Percentiles rank a stretch among this genome's conserved stretches.
Evolutionary conservation across 805 yeast genomes (phyloP).

Genomic region (Yarrowia sp.): DNA sequence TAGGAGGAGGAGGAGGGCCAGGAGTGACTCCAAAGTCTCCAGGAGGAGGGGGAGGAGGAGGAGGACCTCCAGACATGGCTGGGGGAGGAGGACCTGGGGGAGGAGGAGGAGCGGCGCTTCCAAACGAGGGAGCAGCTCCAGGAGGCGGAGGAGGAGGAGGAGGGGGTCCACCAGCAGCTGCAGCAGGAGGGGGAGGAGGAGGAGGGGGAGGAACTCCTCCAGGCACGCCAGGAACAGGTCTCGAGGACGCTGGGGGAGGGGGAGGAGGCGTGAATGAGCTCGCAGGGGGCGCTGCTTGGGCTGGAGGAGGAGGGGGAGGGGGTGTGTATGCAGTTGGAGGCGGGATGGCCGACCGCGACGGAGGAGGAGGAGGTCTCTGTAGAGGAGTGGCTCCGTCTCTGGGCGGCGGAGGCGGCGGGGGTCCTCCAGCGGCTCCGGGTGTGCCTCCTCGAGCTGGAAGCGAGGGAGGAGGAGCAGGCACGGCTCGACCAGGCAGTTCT

Average conservation of each 20-base stretch:
- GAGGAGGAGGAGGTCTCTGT: constrained; percentile 44
- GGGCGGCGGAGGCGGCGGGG: constrained; percentile 55
- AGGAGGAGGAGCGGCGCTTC: constrained; percentile 44
- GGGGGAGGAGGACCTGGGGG: constrained; percentile 47
- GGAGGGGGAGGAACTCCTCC: constrained; percentile 46
- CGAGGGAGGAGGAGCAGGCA: constrained; percentile 37
- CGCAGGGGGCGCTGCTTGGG: constrained; percentile 41
- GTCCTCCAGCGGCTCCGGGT: constrained; percentile 35
- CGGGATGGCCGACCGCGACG: constrained; percentile 44
- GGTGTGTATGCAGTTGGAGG: constrained; percentile 40
- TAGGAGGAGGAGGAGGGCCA: constrained; percentile 54
- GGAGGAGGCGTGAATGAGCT: constrained; percentile 42
- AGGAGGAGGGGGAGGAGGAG: constrained; percentile 46
- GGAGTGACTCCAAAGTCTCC: constrained; percentile 50
- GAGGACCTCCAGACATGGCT: constrained; percentile 45
- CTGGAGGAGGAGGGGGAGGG: constrained; percentile 40
- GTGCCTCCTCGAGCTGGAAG: constrained; percentile 40
- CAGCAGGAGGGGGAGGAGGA: constrained; percentile 45
- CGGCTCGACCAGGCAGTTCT: constrained; percentile 40
- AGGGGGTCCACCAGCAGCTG: constrained; percentile 41
- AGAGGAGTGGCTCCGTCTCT: constrained; percentile 40
- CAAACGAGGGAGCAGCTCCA: constrained; percentile 46
- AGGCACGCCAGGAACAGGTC: constrained; percentile 40
- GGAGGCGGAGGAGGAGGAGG: constrained; percentile 48
- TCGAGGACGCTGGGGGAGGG: constrained; percentile 42